Evolutionary conservation across 2,329 filamentous ascomycete species (phyloP).

Genomic region (Magnaporthiopsis poae): DNA sequence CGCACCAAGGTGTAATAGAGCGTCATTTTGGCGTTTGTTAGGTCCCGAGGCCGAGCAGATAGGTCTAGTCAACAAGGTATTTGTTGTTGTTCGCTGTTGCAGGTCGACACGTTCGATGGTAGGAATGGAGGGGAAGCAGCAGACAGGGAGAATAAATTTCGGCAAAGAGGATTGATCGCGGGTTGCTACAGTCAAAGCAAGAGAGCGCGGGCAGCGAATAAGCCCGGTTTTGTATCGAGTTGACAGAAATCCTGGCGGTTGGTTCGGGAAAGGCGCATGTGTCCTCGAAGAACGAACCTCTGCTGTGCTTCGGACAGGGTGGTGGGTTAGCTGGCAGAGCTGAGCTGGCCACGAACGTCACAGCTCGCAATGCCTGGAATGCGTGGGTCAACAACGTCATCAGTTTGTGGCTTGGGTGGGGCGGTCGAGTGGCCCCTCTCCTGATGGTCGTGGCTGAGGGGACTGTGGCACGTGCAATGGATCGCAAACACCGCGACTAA

Average conservation of each 20-base stretch:
- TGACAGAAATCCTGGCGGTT: background rate
- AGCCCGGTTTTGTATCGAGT: background rate
- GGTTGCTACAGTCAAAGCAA: background rate
- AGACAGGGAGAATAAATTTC: background rate
- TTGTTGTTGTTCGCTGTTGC: background rate
- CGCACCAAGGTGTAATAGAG: constrained; percentile 48
- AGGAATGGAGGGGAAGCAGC: background rate
- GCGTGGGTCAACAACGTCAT: constrained; percentile 5
- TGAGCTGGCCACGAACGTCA: constrained; percentile 3
- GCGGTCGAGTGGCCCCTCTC: no score
- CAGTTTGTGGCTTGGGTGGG: background rate
- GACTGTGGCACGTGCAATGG: background rate
- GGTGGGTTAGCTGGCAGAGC: background rate
- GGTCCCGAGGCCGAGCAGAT: background rate
- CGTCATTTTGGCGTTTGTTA: constrained; percentile 36
- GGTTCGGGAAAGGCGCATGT: background rate
- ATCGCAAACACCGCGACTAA: background rate
- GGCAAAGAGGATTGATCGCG: no score
- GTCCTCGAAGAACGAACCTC: background rate
- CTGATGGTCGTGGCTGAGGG: background rate
- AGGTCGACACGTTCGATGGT: background rate
- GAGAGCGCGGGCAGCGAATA: background rate
- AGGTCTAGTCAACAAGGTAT: background rate
- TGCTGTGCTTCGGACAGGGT: background rate
- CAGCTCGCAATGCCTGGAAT: background rate